phyloP scores from a whole-genome alignment of 2,329 filamentous ascomycete species.

The Diaporthe helianthi region DNA sequence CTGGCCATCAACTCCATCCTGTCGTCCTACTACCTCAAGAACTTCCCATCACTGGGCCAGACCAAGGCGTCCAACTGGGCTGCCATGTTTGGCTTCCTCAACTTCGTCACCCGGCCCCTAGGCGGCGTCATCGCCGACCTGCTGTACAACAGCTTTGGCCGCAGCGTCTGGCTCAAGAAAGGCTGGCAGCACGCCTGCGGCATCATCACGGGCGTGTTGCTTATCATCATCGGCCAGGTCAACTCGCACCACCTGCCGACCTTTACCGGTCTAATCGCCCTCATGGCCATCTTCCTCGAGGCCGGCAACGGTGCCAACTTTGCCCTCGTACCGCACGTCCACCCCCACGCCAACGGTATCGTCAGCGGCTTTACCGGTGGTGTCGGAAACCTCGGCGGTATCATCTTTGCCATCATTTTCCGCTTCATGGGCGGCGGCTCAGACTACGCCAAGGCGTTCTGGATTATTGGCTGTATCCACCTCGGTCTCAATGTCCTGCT shows the following conservation, averaged over 20 bases:
- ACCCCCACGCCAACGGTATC: constrained; percentile 79
- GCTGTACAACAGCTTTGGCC: constrained; percentile 50
- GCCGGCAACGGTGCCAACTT: constrained; percentile 89
- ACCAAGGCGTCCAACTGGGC: constrained; percentile 68
- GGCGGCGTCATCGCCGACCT: constrained; percentile 66
- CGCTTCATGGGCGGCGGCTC: constrained; percentile 69
- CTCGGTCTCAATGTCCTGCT: constrained; percentile 74
- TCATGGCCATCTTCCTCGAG: constrained; percentile 83
- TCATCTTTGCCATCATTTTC: constrained; percentile 85
- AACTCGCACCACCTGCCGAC: constrained; percentile 67
- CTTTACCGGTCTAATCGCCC: constrained; percentile 79
- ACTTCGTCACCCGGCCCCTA: constrained; percentile 70
- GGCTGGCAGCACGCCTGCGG: constrained; percentile 70
- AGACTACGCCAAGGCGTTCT: constrained; percentile 74
- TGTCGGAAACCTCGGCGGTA: constrained; percentile 82
- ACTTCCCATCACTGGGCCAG: constrained; percentile 64
- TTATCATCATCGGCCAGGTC: constrained; percentile 68
- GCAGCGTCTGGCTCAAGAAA: constrained; percentile 53
- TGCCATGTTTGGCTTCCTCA: constrained; percentile 77
- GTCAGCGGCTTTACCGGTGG: constrained; percentile 82
- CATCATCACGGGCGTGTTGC: constrained; percentile 63
- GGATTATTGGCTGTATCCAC: constrained; percentile 82
- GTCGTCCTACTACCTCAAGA: constrained; percentile 64
- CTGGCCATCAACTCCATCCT: constrained; percentile 68
- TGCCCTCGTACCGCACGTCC: constrained; percentile 84